Evolutionary conservation across 345 rosid species (phyloP), one percentile per base, ranked within the genome.

Genomic region (Gossypium thurberi): DNA sequence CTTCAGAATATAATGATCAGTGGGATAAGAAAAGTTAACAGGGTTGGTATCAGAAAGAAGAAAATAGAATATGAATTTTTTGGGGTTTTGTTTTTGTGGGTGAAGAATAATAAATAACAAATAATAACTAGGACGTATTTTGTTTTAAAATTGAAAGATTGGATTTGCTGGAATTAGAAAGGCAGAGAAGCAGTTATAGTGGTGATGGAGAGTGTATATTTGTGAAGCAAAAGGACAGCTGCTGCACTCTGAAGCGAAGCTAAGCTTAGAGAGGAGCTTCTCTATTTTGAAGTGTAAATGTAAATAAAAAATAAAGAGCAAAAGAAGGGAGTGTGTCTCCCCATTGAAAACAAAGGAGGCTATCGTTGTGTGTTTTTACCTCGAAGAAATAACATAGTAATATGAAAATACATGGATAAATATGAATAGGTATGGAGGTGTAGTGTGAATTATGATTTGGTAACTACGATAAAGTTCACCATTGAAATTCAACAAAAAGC

Each of bases 141-240:
- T 25, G 23, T 48, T 8, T 33, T 9, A 47, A 71, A 43, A 25
- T 20, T 59, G 73, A 61, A 68, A 46, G 69, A 46, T 60, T 50
- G 79, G 72, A 75, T 72, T 79, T 77, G 76, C 77, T 63, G 78
- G 77, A 79, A 75, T 40, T 77, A 76, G 76, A 78, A 81, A 37
- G 70, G 72, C 84, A 76, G 76, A 78, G 74, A 51, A 55, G 60
- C 53, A 76, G 62, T 68, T 57, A 50, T 6, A 74, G 80, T 62
- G 79, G 82, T 50, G 26, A 78, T 70, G 65, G 79, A 72, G 78
- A 55, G 64, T 61, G 82, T 80, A 76, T 65, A 56, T 10, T 56
- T 56, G 40, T 33, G 6, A 33, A 33, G 6, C 40, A 33, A 65
- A 66, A 77, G 40, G 69, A 66, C 57, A 76, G 58, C 21, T 48